Percentiles rank a stretch among this genome's conserved stretches.
Evolutionary conservation across 2,329 filamentous ascomycete species (phyloP).

Genomic region (Aureobasidium sp.): DNA sequence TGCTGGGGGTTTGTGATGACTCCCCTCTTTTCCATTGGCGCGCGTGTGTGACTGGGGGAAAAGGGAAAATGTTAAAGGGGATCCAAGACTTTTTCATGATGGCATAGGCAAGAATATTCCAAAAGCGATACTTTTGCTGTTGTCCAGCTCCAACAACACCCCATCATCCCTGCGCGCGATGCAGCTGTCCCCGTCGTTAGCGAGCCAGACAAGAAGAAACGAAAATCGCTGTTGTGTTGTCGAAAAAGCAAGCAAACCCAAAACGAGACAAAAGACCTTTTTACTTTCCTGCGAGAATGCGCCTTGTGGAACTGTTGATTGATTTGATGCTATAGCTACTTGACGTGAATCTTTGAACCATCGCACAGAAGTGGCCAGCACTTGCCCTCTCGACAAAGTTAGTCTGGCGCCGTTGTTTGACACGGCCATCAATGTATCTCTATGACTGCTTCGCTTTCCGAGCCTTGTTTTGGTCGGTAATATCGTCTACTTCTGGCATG

Average conservation of each 20-base stretch:
- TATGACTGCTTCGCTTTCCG: not conserved
- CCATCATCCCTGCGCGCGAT: not conserved
- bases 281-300: not conserved
- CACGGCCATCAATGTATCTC: not conserved
- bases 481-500: not conserved
- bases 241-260: slow-evolving; percentile 4
- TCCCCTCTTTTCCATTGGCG: not conserved
- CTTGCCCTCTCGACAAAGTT: not conserved
- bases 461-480: not conserved
- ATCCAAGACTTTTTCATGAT: slow-evolving; percentile 9
- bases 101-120: slow-evolving; percentile 9
- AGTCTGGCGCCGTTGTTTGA: not conserved
- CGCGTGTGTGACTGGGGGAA: not conserved
- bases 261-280: slow-evolving; percentile 8
- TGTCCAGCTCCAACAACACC: slow-evolving; percentile 2
- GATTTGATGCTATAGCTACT: not conserved
- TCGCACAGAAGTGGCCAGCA: not conserved
- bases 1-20: slow-evolving; percentile 4
- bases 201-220: not conserved
- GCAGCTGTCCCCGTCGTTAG: not conserved
- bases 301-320: not conserved
- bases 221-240: slow-evolving; percentile 1
- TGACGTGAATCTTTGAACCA: not conserved
- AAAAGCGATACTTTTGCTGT: slow-evolving; percentile 4
- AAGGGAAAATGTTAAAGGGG: slow-evolving; percentile 4